A percentile compares a stretch with the other conserved stretches of the same genome.
Conservation (phyloP, 768 basidiomycete species). For the Russula abietina region DNA sequence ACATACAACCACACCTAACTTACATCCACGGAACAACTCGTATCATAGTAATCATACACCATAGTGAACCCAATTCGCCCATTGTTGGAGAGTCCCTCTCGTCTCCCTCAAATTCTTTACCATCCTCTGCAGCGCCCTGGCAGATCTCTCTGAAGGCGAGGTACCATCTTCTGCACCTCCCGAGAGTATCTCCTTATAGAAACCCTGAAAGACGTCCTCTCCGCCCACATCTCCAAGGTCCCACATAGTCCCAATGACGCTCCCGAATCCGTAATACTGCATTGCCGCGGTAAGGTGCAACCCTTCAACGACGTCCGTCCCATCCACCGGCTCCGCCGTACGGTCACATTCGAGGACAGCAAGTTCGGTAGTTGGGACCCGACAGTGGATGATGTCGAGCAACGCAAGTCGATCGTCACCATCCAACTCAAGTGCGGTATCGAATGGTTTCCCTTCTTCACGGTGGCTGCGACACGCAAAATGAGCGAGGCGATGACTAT, state of each 20-base stretch:
- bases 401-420: background rate
- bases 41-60: conserved; percentile 5
- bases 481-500: background rate
- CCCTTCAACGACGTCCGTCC: conserved; percentile 7
- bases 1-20: background rate
- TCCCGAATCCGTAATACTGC: conserved; percentile 20
- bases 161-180: background rate
- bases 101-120: conserved; percentile 8
- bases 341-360: conserved; percentile 10
- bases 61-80: conserved; percentile 18
- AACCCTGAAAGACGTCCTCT: background rate
- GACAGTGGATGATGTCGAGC: background rate
- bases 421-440: background rate
- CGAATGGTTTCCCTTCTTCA: background rate
- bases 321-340: background rate
- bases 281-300: conserved; percentile 17
- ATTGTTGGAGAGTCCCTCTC: background rate
- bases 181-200: conserved; percentile 3
- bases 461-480: background rate
- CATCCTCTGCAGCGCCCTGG: background rate
- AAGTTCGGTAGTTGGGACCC: conserved; percentile 7
- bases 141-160: background rate
- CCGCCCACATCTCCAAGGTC: conserved; percentile 19
- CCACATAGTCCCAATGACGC: conserved; percentile 24
- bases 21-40: background rate